These are phyloP conservation scores for Emydomyces testavorans DNA, from an alignment of 2,329 filamentous ascomycete species.

Conservation along the genomic window DNA sequence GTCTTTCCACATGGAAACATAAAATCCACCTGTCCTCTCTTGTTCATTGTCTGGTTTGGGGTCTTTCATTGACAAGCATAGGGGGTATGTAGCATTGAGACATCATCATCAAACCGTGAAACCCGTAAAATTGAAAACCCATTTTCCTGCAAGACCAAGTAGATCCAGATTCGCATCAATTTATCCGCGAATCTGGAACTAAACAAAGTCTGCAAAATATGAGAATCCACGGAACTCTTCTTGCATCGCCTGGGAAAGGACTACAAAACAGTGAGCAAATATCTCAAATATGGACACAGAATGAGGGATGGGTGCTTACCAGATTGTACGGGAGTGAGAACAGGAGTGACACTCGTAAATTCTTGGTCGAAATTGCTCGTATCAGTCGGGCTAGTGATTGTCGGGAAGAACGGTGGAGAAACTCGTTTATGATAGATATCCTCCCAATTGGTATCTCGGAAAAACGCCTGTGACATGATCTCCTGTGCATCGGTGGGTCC, in stretches of 20 bases:
- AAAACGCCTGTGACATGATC: slow-evolving; percentile 98
- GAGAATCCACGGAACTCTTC: slow-evolving; percentile 99
- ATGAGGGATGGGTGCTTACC: slow-evolving; percentile 49
- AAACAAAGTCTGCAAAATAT: slow-evolving; percentile 85
- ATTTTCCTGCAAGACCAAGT: background rate
- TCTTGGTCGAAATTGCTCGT: slow-evolving; percentile 99
- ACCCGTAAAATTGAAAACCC: background rate
- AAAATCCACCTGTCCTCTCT: background rate
- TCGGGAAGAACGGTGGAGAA: slow-evolving; percentile 75
- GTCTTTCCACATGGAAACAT: background rate
- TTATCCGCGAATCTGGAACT: slow-evolving; percentile 18
- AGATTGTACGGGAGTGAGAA: slow-evolving; percentile 92
- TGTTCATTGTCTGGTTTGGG: background rate
- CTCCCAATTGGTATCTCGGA: slow-evolving; percentile 96
- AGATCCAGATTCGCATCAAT: background rate
- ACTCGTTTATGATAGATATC: slow-evolving; percentile 95
- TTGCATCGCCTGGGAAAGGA: slow-evolving; percentile 96
- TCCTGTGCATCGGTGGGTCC: slow-evolving; percentile 96
- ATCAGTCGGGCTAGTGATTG: slow-evolving; percentile 83
- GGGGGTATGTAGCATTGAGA: slow-evolving; percentile 9
- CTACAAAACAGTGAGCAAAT: slow-evolving; percentile 37
- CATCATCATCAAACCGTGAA: slow-evolving; percentile 2
- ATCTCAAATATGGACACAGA: background rate
- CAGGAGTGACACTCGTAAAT: slow-evolving; percentile 95
- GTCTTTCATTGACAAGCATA: background rate